Evolutionary conservation across 2,329 filamentous ascomycete genomes (phyloP), one percentile per base, ranked within the genome.

Genomic region (Fusarium buxicola): DNA sequence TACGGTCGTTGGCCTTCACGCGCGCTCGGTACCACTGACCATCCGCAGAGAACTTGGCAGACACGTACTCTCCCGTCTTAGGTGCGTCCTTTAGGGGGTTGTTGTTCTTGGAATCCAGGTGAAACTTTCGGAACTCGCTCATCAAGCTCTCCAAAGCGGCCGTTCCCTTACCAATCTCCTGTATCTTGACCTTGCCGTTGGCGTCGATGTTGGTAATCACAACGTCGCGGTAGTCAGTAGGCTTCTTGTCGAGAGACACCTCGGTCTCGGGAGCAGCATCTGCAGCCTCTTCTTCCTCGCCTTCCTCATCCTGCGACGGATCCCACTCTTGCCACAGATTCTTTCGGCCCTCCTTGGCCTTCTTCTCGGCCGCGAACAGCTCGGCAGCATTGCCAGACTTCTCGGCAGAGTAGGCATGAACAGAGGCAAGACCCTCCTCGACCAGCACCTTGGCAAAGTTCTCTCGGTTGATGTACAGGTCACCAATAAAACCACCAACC

Each of bases 261-360:
- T 83, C 82, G 2, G 76, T 74, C 16, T 81, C 81, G 15, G 84
- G 81, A 9, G 73, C 76, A 24, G 72, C 61, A 58, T 89, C 86
- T 10, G 80, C 80, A 21, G 85, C 80, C 15, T 82, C 81, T 4
- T 80, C 79, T 7, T 81, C 80, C 38, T 84, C 83, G 31, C 82
- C 84, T 4, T 87, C 86, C 59, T 86, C 87, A 35, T 97, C 94
- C 74, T 95, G 88, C 28, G 90, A 92, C 8, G 95, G 94, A 74
- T 97, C 93, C 87, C 92, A 98, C 78, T 96, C 89, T 65, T 94
- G 89, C 94, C 95, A 99, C 67, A 98, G 76, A 41, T 92, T 92
- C 80, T 94, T 97, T 60, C 89, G 86, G 25, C 83, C 91, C 69
- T 96, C 92, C 82, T 99, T 98, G 43, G 95, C 95, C 71, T 86